phyloP scores from a whole-genome alignment of 371 early-diverging fungal species.

The Sporodiniella umbellata region DNA sequence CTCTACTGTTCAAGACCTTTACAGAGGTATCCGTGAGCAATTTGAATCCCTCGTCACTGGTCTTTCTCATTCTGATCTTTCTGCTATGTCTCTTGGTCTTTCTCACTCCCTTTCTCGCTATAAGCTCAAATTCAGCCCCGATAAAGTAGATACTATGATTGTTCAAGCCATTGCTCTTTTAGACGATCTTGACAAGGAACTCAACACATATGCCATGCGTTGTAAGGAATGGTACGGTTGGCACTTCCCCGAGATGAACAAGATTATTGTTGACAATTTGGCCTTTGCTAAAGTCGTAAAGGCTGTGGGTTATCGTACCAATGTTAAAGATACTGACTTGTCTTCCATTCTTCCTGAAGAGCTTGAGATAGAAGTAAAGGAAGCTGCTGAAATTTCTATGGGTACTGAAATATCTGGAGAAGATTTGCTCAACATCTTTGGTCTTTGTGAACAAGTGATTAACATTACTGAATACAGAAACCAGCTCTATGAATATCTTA shows the following conservation, averaged over 20 bases:
- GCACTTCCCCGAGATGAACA: conserved; percentile 92
- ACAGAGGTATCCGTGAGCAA: conserved; percentile 93
- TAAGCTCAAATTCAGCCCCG: conserved; percentile 90
- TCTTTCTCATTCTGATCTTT: conserved; percentile 73
- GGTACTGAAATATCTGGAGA: conserved; percentile 91
- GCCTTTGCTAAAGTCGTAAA: conserved; percentile 75
- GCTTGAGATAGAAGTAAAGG: conserved; percentile 75
- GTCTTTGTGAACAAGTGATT: conserved; percentile 77
- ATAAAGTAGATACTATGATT: conserved; percentile 95
- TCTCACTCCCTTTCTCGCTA: conserved; percentile 83
- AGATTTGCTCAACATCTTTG: conserved; percentile 82
- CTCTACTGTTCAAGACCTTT: conserved; percentile 81
- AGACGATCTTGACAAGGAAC: conserved; percentile 94
- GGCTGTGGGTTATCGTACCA: conserved; percentile 77
- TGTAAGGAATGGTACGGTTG: conserved; percentile 94
- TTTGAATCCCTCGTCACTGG: conserved; percentile 66
- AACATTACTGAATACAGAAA: conserved; percentile 83
- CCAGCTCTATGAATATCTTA: conserved; percentile 86
- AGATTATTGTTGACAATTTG: conserved; percentile 73
- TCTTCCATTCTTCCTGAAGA: conserved; percentile 89
- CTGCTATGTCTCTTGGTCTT: conserved; percentile 81
- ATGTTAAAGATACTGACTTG: conserved; percentile 69
- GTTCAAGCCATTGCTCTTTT: conserved; percentile 92
- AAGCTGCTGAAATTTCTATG: conserved; percentile 90
- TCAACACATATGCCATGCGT: conserved; percentile 97